These are phyloP conservation scores for Solanum lignicaule DNA, from an alignment of 257 asterid genomes.

Conservation along the genomic window DNA sequence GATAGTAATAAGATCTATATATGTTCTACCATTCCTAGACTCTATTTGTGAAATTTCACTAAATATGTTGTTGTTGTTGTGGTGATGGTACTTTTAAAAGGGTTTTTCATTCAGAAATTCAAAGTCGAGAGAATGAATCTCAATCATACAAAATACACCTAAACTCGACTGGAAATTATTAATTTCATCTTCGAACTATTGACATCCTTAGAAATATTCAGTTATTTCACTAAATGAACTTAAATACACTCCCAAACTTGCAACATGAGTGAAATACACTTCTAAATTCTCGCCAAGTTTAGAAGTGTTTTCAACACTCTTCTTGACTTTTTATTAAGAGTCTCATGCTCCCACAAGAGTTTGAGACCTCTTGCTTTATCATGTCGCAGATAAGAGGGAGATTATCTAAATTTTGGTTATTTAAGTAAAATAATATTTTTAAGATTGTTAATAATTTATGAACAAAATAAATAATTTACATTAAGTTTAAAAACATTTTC, in stretches of 20 bases:
- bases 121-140: not conserved
- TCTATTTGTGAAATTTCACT: too few species aligned
- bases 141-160: not conserved
- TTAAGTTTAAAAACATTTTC: not conserved
- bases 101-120: too few species aligned
- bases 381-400: too few species aligned
- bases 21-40: too few species aligned
- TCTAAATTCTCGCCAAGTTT: too few species aligned
- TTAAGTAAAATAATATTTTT: too few species aligned
- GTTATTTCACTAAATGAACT: too few species aligned
- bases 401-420: too few species aligned
- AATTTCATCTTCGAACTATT: too few species aligned
- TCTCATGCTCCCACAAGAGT: not conserved
- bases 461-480: too few species aligned
- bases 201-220: not conserved
- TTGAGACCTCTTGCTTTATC: not conserved
- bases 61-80: not conserved
- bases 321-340: not conserved
- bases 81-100: not conserved
- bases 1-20: rapidly evolving
- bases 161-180: not conserved
- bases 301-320: rapidly evolving
- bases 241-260: not conserved
- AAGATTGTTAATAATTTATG: rapidly evolving
- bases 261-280: not conserved